Evolutionary conservation across 2,329 filamentous ascomycete genomes (phyloP), one percentile per base, ranked within the genome.

Genomic region (Monosporascus sp.): DNA sequence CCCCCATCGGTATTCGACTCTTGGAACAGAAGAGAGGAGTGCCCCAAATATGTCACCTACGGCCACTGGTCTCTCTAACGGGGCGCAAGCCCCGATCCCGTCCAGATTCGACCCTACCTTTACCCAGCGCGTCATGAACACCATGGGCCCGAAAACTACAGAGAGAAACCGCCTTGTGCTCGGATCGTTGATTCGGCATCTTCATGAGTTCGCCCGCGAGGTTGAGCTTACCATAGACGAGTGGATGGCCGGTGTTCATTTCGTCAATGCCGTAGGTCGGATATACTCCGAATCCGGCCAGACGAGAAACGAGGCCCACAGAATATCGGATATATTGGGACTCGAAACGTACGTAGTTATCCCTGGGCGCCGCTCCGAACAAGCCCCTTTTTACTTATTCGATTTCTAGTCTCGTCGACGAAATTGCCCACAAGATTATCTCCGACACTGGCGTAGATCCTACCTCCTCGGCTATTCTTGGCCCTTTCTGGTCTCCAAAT

Each of bases 171-270:
- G 84, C 54, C 74, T 82, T 58, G 76, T 91, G 62, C 74, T 91
- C 63, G 70, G 75, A 55, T 76, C 80, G 27, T 71, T 90, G 61
- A 84, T 90, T 70, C 76, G 73, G 48, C 87, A 91, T 73, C 76
- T 92, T 54, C 88, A 92, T 74, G 86, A 90, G 72, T 91, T 91
- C 68, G 81, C 83, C 52, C 83, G 88, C 53, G 88, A 92, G 65
- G 82, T 89, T 58, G 86, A 91, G 72, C 81, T 92, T 49, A 90
- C 84, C 18, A 78, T 83, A 34, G 87, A 89, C 51, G 88, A 92
- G 72, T 91, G 88, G 88, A 81, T 90, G 70, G 71, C 82, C 7
- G 88, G 87, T 51, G 86, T 91, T 51, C 78, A 86, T 63, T 90
- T 87, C 67, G 73, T 91, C 72, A 91, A 91, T 75, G 79, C 82